Base-by-base conservation (phyloP, 139 green algal genomes). In the Desmodesmus armatus region DNA sequence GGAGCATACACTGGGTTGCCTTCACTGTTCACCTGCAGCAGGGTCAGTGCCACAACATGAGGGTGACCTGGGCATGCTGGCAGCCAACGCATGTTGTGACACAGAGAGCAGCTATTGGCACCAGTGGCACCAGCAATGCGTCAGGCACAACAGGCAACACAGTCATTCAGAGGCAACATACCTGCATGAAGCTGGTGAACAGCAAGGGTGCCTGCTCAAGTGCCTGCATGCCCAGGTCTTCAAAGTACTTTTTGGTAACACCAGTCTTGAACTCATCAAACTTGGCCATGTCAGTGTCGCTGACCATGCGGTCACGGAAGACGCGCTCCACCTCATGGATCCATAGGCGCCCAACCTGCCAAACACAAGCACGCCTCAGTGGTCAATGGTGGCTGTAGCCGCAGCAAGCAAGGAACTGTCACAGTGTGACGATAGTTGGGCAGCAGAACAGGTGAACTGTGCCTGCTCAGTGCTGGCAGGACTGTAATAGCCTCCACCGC, bases 321-420 rank as follows among this genome's bases (percentile, higher is more conserved):
- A 97, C 94, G 35, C 95, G 91, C 87, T 98, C 93, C 65, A 88
- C 93, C 86, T 98, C 96, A 81, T 97, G 94, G 35, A 94, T 78
- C 94, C 95, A 98, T 43, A 98, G 89, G 5, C 96, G 90, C 33
- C 92, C 93, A 11, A 94, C 85, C 83, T 93, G 87, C 23, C 25
- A 62, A 35, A 55, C n/a, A 83, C 73, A 31, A 70, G 73, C 62
- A 73, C 62, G n/a, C n/a, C 27, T 4, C 66, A 75, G 66, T 29
- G 1, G 62, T 17, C 62, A 29, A 35, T 39, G 17, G 25, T 62
- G 4, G 3, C 25, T 66, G 58, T 15, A 69, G n/a, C n/a, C n/a
- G n/a, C n/a, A n/a, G n/a, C n/a, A n/a, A n/a, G n/a, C n/a, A n/a
- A n/a, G n/a, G n/a, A n/a, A n/a, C n/a, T n/a, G n/a, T n/a, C n/a